A percentile compares a stretch with the other conserved stretches of the same genome.
Conservation (phyloP, 2,329 filamentous ascomycete genomes). For the Atkinsonella texensis region DNA sequence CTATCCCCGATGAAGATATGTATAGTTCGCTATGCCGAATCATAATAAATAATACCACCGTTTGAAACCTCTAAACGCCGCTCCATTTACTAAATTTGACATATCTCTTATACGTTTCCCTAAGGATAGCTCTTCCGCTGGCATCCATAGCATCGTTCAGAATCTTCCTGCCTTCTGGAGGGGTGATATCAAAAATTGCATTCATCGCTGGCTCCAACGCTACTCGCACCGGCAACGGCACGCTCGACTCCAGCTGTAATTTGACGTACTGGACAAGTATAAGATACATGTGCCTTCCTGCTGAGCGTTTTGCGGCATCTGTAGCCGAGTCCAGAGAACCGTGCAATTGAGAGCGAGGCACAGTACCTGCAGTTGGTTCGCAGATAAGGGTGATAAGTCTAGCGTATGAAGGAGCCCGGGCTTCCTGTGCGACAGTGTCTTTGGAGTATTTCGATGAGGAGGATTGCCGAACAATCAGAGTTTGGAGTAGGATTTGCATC, state of each 20-base stretch:
- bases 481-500: slow-evolving; percentile 43
- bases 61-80: slow-evolving; percentile 29
- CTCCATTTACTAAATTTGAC: slow-evolving; percentile 53
- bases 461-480: slow-evolving; percentile 30
- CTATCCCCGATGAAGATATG: background rate
- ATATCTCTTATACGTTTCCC: slow-evolving; percentile 46
- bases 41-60: background rate
- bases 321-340: slow-evolving; percentile 45
- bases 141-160: slow-evolving; percentile 48
- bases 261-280: slow-evolving; percentile 48
- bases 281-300: slow-evolving; percentile 50
- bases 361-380: slow-evolving; percentile 44
- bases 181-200: slow-evolving; percentile 46
- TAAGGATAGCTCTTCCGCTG: slow-evolving; percentile 46
- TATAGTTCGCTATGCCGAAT: slow-evolving; percentile 2
- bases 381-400: slow-evolving; percentile 47
- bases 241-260: slow-evolving; percentile 44
- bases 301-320: slow-evolving; percentile 47
- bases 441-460: slow-evolving; percentile 2
- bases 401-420: slow-evolving; percentile 39
- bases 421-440: slow-evolving; percentile 20
- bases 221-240: slow-evolving; percentile 39
- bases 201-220: slow-evolving; percentile 46
- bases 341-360: slow-evolving; percentile 33
- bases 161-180: slow-evolving; percentile 40